Percentiles rank a stretch among this genome's conserved stretches.
Conservation (phyloP, 2,329 filamentous ascomycete genomes). For the Xylariaceae sp. region DNA sequence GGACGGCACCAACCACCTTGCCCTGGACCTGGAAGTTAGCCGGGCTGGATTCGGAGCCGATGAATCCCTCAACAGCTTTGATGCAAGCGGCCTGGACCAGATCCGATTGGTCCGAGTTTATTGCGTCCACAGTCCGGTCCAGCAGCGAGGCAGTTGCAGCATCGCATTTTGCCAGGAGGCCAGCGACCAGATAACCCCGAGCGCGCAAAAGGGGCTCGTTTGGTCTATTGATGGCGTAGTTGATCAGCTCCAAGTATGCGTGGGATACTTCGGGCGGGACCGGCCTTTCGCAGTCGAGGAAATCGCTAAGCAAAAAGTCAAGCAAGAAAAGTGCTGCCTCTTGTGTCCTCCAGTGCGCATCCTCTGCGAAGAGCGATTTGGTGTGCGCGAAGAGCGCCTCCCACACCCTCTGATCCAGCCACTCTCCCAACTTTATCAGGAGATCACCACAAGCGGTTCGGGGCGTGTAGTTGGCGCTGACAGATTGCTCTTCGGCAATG, state of each 20-base stretch:
- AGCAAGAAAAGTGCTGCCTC: conserved; percentile 81
- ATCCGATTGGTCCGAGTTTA: conserved; percentile 70
- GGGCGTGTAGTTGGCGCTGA: conserved; percentile 93
- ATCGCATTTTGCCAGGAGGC: conserved; percentile 65
- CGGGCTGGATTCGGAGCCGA: conserved; percentile 37
- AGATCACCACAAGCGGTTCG: conserved; percentile 88
- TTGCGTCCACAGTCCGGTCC: conserved; percentile 66
- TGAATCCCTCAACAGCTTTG: conserved; percentile 68
- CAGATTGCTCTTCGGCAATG: conserved; percentile 87
- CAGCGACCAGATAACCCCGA: conserved; percentile 79
- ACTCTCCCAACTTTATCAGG: conserved; percentile 86
- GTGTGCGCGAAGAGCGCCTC: conserved; percentile 75
- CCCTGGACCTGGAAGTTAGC: conserved; percentile 46
- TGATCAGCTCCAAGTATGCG: conserved; percentile 73
- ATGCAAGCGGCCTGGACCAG: conserved; percentile 90
- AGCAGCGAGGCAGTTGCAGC: conserved; percentile 58
- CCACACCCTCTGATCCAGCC: conserved; percentile 68
- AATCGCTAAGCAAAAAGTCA: conserved; percentile 76
- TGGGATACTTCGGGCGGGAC: conserved; percentile 63
- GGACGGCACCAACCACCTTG: conserved; percentile 51
- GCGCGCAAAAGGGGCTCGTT: conserved; percentile 74
- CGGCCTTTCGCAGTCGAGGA: conserved; percentile 65
- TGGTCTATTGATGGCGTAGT: conserved; percentile 61
- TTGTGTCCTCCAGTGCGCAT: conserved; percentile 51
- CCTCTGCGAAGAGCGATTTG: conserved; percentile 61